Percentiles rank a stretch among this genome's conserved stretches.
Evolutionary conservation across 2,329 filamentous ascomycete genomes (phyloP).

Genomic region (Pseudocercospora cruenta): DNA sequence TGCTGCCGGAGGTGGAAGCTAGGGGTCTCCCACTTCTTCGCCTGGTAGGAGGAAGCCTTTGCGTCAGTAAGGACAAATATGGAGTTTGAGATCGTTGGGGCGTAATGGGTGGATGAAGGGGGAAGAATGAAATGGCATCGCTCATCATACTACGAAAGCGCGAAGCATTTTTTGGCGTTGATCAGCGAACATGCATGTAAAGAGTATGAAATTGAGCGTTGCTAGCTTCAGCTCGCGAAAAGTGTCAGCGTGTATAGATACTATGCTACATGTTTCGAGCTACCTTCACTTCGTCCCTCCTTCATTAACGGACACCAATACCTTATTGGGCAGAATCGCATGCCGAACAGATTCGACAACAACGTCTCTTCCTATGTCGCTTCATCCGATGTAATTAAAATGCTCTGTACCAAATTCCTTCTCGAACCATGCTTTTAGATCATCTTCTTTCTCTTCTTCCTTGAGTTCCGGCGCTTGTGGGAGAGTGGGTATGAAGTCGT

Average conservation of each 20-base stretch:
- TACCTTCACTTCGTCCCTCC: not conserved
- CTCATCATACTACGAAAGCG: not conserved
- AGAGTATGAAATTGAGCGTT: not conserved
- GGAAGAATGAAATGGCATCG: not conserved
- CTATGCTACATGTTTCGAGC: not conserved
- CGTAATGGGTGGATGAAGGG: not conserved
- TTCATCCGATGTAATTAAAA: conserved; percentile 31
- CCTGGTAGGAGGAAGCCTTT: not conserved
- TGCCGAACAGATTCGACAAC: too few relatives aligned
- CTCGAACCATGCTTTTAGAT: conserved; percentile 33
- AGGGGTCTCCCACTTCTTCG: not conserved
- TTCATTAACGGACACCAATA: too few relatives aligned
- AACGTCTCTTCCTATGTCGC: too few relatives aligned
- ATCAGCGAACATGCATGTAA: not conserved
- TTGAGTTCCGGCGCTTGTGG: not conserved
- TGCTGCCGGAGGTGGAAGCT: conserved; percentile 19
- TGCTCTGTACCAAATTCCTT: conserved; percentile 34
- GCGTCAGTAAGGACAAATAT: not conserved
- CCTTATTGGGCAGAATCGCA: too few relatives aligned
- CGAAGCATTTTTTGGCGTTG: not conserved
- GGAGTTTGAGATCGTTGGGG: not conserved
- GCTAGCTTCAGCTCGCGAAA: not conserved
- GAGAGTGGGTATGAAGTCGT: too few relatives aligned
- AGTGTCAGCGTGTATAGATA: not conserved
- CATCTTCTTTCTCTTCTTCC: conserved; percentile 5